Base-by-base conservation (phyloP, 805 yeast genomes). In the Candida saitoana region DNA sequence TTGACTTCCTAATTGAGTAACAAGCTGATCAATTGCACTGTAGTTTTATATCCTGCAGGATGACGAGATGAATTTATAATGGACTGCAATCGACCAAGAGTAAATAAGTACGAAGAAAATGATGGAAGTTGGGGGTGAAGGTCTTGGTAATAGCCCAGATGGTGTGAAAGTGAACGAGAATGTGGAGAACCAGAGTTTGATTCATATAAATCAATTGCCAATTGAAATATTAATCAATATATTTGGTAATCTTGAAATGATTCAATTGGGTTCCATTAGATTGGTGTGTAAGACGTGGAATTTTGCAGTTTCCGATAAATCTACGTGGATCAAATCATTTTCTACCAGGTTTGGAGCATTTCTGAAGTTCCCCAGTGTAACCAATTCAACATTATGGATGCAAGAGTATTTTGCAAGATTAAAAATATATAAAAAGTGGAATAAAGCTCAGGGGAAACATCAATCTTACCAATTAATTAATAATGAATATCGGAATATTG, bases 281-380 rank as follows among this genome's bases (percentile, higher is more conserved):
- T 47, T 63, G 16, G 83, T 77, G 5, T 77, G 82, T 47, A 64
- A 59, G 39, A 50, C 60, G 35, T 77, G 83, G 83, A 60, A 69
- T 45, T 46, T 47, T 32, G 66, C 73, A 2, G 63, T 74, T 2
- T 62, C 63, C 41, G 76, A 76, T 49, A 65, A 67, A 42, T 56
- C 62, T 8, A 69, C 76, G 18, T 77, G 82, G 82, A 57, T 59
- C 46, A 64, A 61, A 30, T 67, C 77, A 5, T 77, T 77, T 49
- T 54, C 55, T 24, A 48, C 57, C 25, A 59, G 63, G 37, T 73
- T 73, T 47, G 66, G 67, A 1, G 60, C 65, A 4, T 61, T 51
- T 25, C 52, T 41, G 1, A 44, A 48, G 5, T 77, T 77, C 46
- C 69, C 80, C 3, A 63, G 76, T 4, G 56, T 73, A 9, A 59